A percentile compares a stretch with the other conserved stretches of the same genome.
phyloP scores from a whole-genome alignment of 140 eudicot species.

The Oenanthe javanica region DNA sequence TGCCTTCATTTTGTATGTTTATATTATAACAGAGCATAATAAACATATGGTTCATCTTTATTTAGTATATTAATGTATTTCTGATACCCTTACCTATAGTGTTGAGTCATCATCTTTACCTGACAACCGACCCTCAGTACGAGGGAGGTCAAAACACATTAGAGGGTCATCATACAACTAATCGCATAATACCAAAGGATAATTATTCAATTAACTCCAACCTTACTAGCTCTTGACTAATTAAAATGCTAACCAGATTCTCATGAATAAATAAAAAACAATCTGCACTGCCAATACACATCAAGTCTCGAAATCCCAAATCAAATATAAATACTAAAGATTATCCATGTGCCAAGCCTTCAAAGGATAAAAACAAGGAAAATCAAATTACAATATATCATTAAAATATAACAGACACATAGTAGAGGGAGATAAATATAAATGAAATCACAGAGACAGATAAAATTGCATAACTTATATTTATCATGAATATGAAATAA shows the following conservation, averaged over 20 bases:
- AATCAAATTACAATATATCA: background rate
- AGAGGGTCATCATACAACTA: background rate
- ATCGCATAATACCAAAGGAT: background rate
- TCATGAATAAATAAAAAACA: background rate
- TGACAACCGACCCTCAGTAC: background rate
- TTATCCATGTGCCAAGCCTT: background rate
- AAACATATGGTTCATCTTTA: background rate
- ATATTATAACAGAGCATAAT: background rate
- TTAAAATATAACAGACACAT: too few relatives aligned
- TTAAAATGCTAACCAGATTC: background rate
- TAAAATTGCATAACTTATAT: too few relatives aligned
- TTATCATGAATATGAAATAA: too few relatives aligned
- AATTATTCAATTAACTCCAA: background rate
- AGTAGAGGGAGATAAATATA: too few relatives aligned
- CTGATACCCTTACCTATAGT: background rate
- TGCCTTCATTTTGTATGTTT: too few relatives aligned
- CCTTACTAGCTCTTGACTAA: background rate
- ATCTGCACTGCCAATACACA: too few relatives aligned
- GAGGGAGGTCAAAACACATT: background rate
- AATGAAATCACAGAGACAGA: too few relatives aligned
- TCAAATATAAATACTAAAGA: background rate
- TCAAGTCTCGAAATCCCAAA: too few relatives aligned
- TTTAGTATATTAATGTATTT: background rate
- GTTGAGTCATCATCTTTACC: background rate
- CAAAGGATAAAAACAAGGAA: background rate